A percentile compares a stretch with the other conserved stretches of the same genome.
Evolutionary conservation across 768 basidiomycete species (phyloP).

Genomic region (Pholiota microspora): DNA sequence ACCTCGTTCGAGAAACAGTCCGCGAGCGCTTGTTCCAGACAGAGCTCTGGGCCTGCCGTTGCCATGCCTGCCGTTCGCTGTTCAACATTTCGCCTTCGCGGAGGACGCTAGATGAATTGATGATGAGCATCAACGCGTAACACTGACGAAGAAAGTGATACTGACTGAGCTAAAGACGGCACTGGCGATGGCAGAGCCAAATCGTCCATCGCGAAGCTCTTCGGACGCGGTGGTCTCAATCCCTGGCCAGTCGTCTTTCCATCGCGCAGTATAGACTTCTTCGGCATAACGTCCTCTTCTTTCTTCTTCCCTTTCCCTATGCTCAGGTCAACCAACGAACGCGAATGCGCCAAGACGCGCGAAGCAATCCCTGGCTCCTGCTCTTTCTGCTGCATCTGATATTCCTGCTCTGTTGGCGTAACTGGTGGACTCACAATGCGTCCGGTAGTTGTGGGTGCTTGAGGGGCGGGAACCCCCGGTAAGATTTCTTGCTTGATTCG

Average conservation of each 20-base stretch:
- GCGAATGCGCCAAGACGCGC: slow-evolving; percentile 49
- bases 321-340: slow-evolving; percentile 39
- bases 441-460: neutral
- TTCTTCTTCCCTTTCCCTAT: slow-evolving; percentile 11
- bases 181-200: slow-evolving; percentile 56
- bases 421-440: slow-evolving; percentile 48
- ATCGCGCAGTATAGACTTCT: neutral
- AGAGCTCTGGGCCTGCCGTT: slow-evolving; percentile 57
- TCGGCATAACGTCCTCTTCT: slow-evolving; percentile 7
- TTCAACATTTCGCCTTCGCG: slow-evolving; percentile 60
- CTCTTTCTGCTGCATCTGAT: slow-evolving; percentile 14
- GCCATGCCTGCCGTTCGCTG: slow-evolving; percentile 67
- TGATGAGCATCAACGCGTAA: neutral
- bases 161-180: slow-evolving; percentile 54
- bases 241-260: slow-evolving; percentile 4
- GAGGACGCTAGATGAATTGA: slow-evolving; percentile 49
- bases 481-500: slow-evolving; percentile 40
- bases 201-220: slow-evolving; percentile 61
- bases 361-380: slow-evolving; percentile 34
- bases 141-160: slow-evolving; percentile 9
- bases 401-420: slow-evolving; percentile 35
- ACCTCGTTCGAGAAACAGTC: slow-evolving; percentile 58
- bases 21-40: slow-evolving; percentile 65
- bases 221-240: slow-evolving; percentile 39
- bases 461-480: neutral